Evolutionary conservation across 1,284 basidiomycete species (phyloP).

Genomic region (Neolentinus lepideus): DNA sequence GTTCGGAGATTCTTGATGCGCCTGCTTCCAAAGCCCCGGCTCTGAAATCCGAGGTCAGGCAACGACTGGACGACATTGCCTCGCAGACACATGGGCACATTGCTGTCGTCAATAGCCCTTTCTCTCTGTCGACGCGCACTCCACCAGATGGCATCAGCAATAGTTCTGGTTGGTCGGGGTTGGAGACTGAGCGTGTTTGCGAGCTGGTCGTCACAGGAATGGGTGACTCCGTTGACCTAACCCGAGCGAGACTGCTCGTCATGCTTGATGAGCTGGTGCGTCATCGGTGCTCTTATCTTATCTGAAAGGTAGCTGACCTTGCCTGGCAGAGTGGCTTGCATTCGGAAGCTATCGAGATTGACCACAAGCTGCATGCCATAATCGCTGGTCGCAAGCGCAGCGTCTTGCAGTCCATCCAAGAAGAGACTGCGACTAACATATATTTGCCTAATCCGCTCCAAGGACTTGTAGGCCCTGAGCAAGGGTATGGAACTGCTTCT

Average conservation of each 20-base stretch:
- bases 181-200: conserved; percentile 91
- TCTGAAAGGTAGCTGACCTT: conserved; percentile 5
- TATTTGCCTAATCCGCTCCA: conserved; percentile 91
- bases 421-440: conserved; percentile 96
- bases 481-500: conserved; percentile 26
- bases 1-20: conserved; percentile 88
- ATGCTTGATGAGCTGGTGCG: conserved; percentile 91
- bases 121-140: conserved; percentile 62
- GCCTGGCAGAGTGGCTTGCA: conserved; percentile 73
- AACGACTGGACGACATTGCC: conserved; percentile 88
- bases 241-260: conserved; percentile 84
- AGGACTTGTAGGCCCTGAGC: conserved; percentile 71
- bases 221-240: conserved; percentile 87
- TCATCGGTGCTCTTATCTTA: conserved; percentile 11
- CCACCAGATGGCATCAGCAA: conserved; percentile 71
- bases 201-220: conserved; percentile 87
- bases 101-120: conserved; percentile 78
- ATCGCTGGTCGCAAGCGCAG: conserved; percentile 87
- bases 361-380: conserved; percentile 91
- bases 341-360: conserved; percentile 88
- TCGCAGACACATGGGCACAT: conserved; percentile 84
- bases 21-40: conserved; percentile 68
- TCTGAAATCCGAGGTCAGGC: conserved; percentile 83
- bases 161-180: conserved; percentile 74
- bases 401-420: conserved; percentile 88